phyloP scores from a whole-genome alignment of 192 early-diverging fungal genomes.

The Paraglomus brasilianum region DNA sequence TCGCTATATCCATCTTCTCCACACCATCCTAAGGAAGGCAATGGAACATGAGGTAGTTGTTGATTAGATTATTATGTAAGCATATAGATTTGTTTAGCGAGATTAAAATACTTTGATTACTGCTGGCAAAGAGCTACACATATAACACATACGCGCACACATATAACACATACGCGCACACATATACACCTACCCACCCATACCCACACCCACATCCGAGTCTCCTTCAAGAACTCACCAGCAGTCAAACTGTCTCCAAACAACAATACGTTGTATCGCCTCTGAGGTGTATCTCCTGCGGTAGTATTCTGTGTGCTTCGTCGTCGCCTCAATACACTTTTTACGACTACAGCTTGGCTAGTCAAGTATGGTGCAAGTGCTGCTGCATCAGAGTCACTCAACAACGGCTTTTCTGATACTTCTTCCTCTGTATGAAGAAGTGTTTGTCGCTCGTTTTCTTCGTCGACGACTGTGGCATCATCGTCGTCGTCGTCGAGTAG shows the following conservation, averaged over 20 bases:
- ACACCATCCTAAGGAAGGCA: too few species aligned
- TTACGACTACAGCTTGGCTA: conserved; percentile 13
- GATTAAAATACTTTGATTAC: background rate
- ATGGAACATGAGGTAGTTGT: too few species aligned
- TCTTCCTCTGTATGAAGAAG: background rate
- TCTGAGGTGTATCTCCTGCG: background rate
- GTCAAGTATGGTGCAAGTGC: background rate
- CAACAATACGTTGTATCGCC: conserved; percentile 25
- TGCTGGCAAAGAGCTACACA: too few species aligned
- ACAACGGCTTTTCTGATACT: conserved; percentile 24
- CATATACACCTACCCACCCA: background rate
- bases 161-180: too few species aligned
- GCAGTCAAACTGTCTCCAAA: conserved; percentile 31
- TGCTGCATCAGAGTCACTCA: conserved; percentile 1
- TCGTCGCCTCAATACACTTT: conserved; percentile 14
- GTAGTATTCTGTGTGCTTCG: background rate
- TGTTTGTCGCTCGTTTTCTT: background rate
- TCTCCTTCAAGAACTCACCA: conserved; percentile 2
- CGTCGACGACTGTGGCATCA: conserved; percentile 9
- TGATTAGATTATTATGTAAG: too few species aligned
- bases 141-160: too few species aligned
- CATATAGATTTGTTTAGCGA: background rate
- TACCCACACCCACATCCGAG: background rate
- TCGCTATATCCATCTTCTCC: conserved; percentile 13
- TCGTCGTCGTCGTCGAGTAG: conserved; percentile 29